Conservation (phyloP, 257 asterid genomes). For the Verbena officinalis region DNA sequence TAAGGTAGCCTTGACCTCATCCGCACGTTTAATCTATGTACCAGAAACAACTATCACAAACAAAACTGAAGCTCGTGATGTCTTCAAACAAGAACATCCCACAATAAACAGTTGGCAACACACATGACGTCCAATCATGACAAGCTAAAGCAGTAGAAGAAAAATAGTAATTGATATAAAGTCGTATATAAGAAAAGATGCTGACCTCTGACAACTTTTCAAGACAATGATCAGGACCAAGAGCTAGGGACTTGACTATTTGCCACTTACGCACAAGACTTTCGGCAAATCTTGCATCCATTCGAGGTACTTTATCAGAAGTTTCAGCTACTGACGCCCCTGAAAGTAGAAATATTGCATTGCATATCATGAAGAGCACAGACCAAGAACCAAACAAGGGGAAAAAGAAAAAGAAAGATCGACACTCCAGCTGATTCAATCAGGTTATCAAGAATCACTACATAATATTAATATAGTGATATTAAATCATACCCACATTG, state of each 20-base stretch:
- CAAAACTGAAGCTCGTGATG: background rate
- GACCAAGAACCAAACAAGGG: background rate
- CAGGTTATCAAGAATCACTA: conserved; percentile 8
- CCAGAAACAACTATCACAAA: background rate
- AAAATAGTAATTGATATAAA: conserved; percentile 4
- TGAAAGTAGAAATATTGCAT: conserved; percentile 35
- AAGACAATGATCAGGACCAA: conserved; percentile 83
- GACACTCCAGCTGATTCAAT: background rate
- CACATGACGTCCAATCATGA: conserved; percentile 1
- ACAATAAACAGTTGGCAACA: background rate
- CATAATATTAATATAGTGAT: conserved; percentile 13
- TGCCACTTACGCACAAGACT: conserved; percentile 88
- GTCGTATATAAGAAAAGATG: background rate
- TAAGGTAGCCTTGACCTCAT: background rate
- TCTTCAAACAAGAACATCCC: conserved; percentile 7
- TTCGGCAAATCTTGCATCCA: conserved; percentile 92
- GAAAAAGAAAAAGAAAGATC: conserved; percentile 15
- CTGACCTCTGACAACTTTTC: conserved; percentile 77
- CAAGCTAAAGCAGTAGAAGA: background rate
- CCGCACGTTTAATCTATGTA: background rate
- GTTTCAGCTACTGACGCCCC: conserved; percentile 54
- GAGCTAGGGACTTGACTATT: conserved; percentile 79
- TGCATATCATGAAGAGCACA: conserved; percentile 26
- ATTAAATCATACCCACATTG: conserved; percentile 72
- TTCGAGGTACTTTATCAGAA: conserved; percentile 66